Base-by-base conservation (phyloP, 202 grass and related monocot genomes). In the Setaria italica region DNA sequence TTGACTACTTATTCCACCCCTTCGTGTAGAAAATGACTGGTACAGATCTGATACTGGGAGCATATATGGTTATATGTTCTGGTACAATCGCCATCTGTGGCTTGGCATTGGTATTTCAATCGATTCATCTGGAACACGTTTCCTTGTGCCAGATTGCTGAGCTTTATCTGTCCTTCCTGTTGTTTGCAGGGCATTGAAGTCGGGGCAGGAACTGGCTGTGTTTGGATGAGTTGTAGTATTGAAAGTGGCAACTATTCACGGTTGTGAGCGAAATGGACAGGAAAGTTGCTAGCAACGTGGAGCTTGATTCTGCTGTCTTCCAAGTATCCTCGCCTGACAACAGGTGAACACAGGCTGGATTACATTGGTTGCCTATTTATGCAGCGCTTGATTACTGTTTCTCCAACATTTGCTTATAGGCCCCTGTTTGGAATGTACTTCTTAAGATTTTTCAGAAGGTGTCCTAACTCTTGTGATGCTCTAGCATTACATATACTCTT, bases 291-390 rank as follows among this genome's bases (percentile, higher is more conserved):
- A 74, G 43, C 41, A 72, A 87, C 70, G 46, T 88, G 69, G 78
- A 55, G 32, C 92, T 99, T 69, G 97, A 97, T 93, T 97, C 87
- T 86, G 89, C 72, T n/a, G 82, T 94, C 16, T 99, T 99, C 83
- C 88, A 91, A 66, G 85, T 92, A 46, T 90, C 80, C 34, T 94
- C 67, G 25, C 53, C 51, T 7, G 63, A 93, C 47, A 93, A 93
- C 83, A 99, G 97, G 97, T 97, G 75, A 86, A 59, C 50, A 67
- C 78, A 35, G 16, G 29, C 10, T 29, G 45, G 57, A 17, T 58
- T 77, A 55, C 30, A 74, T 30, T 85, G 62, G 10, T 75, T 75
- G 72, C 19, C 78, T 54, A 17, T 86, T 62, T 85, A 70, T 78
- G 21, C 60, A 34, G 12, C 4, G 39, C 17, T 82, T 42, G 72